These are phyloP conservation scores for Komagataella phaffii DNA, from an alignment of 805 yeast genomes.

Conservation along the genomic window DNA sequence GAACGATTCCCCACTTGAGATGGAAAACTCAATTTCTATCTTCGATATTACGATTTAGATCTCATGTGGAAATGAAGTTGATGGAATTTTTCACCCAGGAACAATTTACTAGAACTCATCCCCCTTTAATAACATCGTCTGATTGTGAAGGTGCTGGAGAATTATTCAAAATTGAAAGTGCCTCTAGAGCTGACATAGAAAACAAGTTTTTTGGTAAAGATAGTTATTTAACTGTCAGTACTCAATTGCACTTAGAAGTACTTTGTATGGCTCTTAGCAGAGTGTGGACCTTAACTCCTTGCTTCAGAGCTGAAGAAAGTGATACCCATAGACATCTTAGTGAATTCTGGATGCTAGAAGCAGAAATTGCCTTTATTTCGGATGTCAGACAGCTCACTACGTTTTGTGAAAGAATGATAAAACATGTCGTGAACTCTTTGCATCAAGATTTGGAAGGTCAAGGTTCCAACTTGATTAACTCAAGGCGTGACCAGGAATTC, in stretches of 20 bases:
- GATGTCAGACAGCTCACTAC: conserved; percentile 45
- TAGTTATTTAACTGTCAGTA: conserved; percentile 75
- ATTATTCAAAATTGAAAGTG: conserved; percentile 36
- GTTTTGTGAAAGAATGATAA: conserved; percentile 61
- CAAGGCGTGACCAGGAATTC: conserved; percentile 25
- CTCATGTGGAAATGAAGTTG: conserved; percentile 43
- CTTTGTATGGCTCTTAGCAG: conserved; percentile 59
- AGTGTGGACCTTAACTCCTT: conserved; percentile 84
- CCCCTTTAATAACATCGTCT: conserved; percentile 78
- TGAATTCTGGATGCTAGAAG: conserved; percentile 98
- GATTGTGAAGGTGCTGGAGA: conserved; percentile 99
- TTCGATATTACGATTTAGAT: conserved; percentile 59
- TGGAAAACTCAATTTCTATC: conserved; percentile 60
- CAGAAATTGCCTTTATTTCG: conserved; percentile 62
- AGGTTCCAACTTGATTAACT: conserved; percentile 18
- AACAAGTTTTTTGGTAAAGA: conserved; percentile 47
- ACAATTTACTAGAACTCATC: conserved; percentile 59
- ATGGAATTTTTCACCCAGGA: conserved; percentile 36
- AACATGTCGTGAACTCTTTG: conserved; percentile 25
- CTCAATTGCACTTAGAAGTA: conserved; percentile 84
- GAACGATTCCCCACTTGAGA: conserved; percentile 65
- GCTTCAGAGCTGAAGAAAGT: conserved; percentile 87
- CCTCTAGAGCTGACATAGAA: conserved; percentile 5
- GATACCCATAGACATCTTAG: conserved; percentile 85
- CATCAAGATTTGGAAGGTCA: conserved; percentile 12